Base-by-base conservation (phyloP, 31 red algal species). In the Pterothamnion heteromorphum region DNA sequence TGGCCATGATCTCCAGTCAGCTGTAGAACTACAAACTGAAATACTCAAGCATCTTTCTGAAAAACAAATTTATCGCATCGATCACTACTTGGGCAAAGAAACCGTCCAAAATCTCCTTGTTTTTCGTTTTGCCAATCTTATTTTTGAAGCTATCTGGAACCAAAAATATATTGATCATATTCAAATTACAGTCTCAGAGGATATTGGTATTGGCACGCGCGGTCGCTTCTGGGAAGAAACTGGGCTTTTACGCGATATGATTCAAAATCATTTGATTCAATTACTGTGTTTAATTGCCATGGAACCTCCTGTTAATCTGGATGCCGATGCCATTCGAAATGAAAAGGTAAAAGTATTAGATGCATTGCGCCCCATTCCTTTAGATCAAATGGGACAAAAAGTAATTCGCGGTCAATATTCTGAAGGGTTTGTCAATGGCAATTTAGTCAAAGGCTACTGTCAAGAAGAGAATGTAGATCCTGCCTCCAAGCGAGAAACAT, bases 251-350 rank as follows among this genome's bases (percentile, higher is more conserved):
- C 94, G 97, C 39, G 97, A 98, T 89, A 97, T 98, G 28, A 97
- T 98, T 95, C 97, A 98, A 80, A 98, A 98, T 91, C 97, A 98
- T 81, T 88, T 98, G 90, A 81, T 98, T 26, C 97, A 98, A 91
- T 85, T 97, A 32, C 88, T 98, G 39, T 92, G 95, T 57, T 87
- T 98, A 89, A 51, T 98, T 30, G 95, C 95, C 5, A 98, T 98
- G 97, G 97, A 98, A 78, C 92, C 94, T 1, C 97, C 97, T 24
- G 94, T 94, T 28, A 94, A 89, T 76, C 90, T 98, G 37, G 41
- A 89, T 89, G 97, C 95, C 20, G 97, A 98, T 37, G 97, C 95
- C 89, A 96, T 98, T 51, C 94, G 95, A 30, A 90, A 97, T 85
- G 97, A 98, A 78, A 98, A 98, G 88, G 97, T 98, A 14, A 98